Base-by-base conservation (phyloP, 208 protist genomes). In the Leishmania aethiopica region DNA sequence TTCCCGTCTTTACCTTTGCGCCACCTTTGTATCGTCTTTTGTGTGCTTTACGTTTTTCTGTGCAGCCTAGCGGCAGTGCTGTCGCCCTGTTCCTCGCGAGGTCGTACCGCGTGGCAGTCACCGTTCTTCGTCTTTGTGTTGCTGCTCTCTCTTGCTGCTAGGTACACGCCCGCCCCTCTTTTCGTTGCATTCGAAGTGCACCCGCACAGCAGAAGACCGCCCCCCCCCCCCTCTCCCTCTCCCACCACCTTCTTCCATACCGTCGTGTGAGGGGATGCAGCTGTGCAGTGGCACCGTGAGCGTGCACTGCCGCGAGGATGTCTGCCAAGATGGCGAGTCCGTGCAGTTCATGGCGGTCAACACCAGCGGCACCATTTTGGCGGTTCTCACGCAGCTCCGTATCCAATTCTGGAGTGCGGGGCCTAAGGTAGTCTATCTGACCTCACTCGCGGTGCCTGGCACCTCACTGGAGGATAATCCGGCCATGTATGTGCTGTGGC, bases 401-500 rank as follows among this genome's bases (percentile, higher is more conserved):
- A 72, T 95, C 45, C 88, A 95, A 42, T 89, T 97, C 69, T 97
- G 88, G 86, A 87, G 84, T 32, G 84, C 75, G 17, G 75, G 78
- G 3, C 77, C 78, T 11, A 84, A 89, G 64, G 60, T 88, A 0
- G 81, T 87, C 37, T 87, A 93, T 81, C 66, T 95, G 28, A 85
- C 83, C 37, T 91, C 88, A 3, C 42, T 94, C 22, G 37, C 77
- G 25, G 75, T 96, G 22, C 76, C 84, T 25, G 79, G 81, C 45
- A 86, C 82, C 47, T 90, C 83, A 2, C 80, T 84, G 28, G 86
- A 92, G 47, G 89, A 93, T 53, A 88, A 95, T 69, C 84, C 86
- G 11, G 89, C 82, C 35, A 78, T 89, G 49, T 84, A 88, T 25
- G 78, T 93, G 37, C 84, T 95, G 59, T 96, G 92, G 93, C 92